Base-by-base conservation (phyloP, 2,329 filamentous ascomycete species). In the Colletotrichum liriopes region DNA sequence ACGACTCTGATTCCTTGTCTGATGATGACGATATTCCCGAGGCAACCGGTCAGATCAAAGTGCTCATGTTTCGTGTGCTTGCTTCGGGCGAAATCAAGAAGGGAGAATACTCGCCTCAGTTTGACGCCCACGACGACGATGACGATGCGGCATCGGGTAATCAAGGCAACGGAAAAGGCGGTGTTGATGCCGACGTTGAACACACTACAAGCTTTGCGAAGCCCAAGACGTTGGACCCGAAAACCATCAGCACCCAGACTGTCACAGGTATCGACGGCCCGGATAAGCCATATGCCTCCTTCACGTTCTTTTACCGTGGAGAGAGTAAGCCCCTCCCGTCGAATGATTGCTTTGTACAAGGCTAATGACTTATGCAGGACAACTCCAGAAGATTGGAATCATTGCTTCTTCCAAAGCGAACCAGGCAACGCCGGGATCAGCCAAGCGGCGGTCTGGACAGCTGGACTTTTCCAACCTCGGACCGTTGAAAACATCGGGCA, bases 181-280 rank as follows among this genome's bases (percentile, higher is more conserved):
- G 87, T 37, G 90, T 93, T 72, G 93, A 95, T 77, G 93, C 91
- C 51, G 94, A 98, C 78, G 90, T 98, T 68, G 96, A 98, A 83
- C 96, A 99, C 81, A 98, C 96, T 2, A 98, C 96, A 9, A 98
- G 95, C 80, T 98, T 98, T 82, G 96, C 96, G 12, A 97, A 98
- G 84, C 96, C 95, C 18, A 98, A 98, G 87, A 93, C 94, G 1
- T 87, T 98, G 65, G 97, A 98, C 84, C 96, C 96, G 0, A 98
- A 98, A 84, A 95, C 94, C 2, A 99, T 99, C 79, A 98, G 95
- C 79, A 99, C 96, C 3, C 96, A 99, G 84, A 99, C 96, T 0
- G 96, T 99, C n/a, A 98, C 96, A 11, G 96, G 96, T 23, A 97
- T 98, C 74, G 96, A 99, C 81, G 94, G 95, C 0, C 95, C 95